Evolutionary conservation across 2,329 filamentous ascomycete species (phyloP).

Genomic region (Sarocladium kiliense): DNA sequence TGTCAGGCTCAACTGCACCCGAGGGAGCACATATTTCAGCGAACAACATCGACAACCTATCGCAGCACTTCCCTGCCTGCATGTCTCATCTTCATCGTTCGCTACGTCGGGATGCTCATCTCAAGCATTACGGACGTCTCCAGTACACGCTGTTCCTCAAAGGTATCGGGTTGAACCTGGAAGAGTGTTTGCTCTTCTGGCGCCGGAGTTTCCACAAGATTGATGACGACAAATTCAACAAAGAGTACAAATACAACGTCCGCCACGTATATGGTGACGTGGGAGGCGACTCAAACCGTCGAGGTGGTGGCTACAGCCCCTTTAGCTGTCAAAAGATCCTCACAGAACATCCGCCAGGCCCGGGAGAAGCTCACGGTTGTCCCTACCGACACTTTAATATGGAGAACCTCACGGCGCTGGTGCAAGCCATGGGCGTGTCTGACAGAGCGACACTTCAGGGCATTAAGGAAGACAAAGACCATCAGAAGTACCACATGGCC

Average conservation of each 20-base stretch:
- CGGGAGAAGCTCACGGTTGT: constrained; percentile 90
- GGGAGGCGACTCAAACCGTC: constrained; percentile 82
- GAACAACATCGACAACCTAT: constrained; percentile 71
- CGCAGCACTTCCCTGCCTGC: constrained; percentile 81
- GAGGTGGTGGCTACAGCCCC: constrained; percentile 82
- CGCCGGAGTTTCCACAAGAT: constrained; percentile 77
- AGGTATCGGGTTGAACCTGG: constrained; percentile 85
- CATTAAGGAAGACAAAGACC: constrained; percentile 84
- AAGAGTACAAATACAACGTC: constrained; percentile 95
- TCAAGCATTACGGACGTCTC: constrained; percentile 88
- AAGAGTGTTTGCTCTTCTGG: constrained; percentile 92
- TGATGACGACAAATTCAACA: constrained; percentile 93
- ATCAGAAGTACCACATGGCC: constrained; percentile 86
- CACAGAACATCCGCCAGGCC: constrained; percentile 79
- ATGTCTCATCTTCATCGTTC: constrained; percentile 89
- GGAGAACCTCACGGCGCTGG: constrained; percentile 75
- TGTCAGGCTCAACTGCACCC: constrained; percentile 54
- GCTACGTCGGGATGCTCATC: constrained; percentile 78
- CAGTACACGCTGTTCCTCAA: constrained; percentile 98
- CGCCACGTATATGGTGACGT: constrained; percentile 95
- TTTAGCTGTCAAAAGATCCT: constrained; percentile 95
- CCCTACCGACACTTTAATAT: constrained; percentile 88
- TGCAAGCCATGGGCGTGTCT: constrained; percentile 73
- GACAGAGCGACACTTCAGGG: constrained; percentile 74
- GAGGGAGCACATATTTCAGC: constrained; percentile 72